Conservation (phyloP, 257 asterid genomes). For the Capsicum pubescens region DNA sequence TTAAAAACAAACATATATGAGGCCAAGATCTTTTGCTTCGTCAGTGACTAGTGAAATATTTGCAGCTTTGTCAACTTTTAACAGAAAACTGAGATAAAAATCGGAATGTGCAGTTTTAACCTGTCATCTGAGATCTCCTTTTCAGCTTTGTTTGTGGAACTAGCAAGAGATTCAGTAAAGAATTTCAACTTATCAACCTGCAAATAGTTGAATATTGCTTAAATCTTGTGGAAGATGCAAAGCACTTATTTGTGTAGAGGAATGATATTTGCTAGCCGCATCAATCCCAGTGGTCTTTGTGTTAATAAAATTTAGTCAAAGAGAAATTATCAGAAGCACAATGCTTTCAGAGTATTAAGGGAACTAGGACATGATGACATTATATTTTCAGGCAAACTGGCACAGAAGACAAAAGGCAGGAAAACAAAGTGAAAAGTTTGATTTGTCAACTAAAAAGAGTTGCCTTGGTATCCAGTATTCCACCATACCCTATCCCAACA, state of each 20-base stretch:
- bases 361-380: not conserved
- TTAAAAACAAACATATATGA: not conserved
- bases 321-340: not conserved
- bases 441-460: not conserved
- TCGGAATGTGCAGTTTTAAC: slow-evolving; percentile 38
- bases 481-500: slow-evolving; percentile 18
- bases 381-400: not conserved
- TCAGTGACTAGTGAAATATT: not conserved
- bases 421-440: slow-evolving; percentile 20
- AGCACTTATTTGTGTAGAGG: slow-evolving; percentile 11
- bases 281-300: not conserved
- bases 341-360: not conserved
- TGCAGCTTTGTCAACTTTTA: not conserved
- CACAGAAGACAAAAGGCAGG: not conserved
- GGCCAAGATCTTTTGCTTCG: not conserved
- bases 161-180: slow-evolving; percentile 85
- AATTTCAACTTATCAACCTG: slow-evolving; percentile 97
- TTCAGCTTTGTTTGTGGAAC: slow-evolving; percentile 80
- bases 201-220: slow-evolving; percentile 41
- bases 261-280: slow-evolving; percentile 15
- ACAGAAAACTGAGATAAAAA: not conserved
- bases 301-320: slow-evolving; percentile 5
- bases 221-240: slow-evolving; percentile 25
- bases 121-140: slow-evolving; percentile 87
- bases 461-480: not conserved